Evolutionary conservation across 1,139 yeast genomes (phyloP), one percentile per base, ranked within the genome.

Genomic region (Hyphopichia fennica): DNA sequence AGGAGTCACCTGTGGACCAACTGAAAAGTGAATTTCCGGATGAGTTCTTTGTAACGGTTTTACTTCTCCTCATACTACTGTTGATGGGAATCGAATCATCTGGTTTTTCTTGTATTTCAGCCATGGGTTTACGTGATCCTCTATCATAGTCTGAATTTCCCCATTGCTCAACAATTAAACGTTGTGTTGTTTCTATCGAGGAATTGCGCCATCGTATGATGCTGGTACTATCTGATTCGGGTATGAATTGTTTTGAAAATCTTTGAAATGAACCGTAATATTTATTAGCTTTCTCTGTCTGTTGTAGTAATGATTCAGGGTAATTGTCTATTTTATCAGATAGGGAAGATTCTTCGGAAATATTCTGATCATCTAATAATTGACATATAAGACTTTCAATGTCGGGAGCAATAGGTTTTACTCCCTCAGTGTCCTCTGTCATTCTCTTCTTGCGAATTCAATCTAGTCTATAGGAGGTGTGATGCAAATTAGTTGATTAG

Each of bases 1-100:
- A 69, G 9, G 67, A 60, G 42, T 72, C 77, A 17, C 69, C 66
- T 0, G 77, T 69, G 7, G 77, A 69, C 79, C 79, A 73, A 38
- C 65, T 61, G 45, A 73, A 73, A 36, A 72, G 57, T 15, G 70
- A 64, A 47, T 63, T 67, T n/a, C 68, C 62, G 1, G 60, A 48
- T 11, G 57, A 48, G 40, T 44, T 35, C 23, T 29, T 38, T 34
- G 39, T 16, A 7, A 33, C 15, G 15, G 46, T 27, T 19, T 34
- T 34, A 22, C 34, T 16, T 19, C 38, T 29, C 13, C 37, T 31
- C 15, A 28, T 3, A 4, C 30, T 23, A 18, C 37, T 10, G 32
- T 27, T 18, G 25, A 37, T 31, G 17, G 34, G 16, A 5, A 8
- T 14, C 25, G 20, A 17, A 17, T 25, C 13, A 3, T 28, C 25